Evolutionary conservation across 2,329 filamentous ascomycete species (phyloP), one percentile per base, ranked within the genome.

Genomic region (Aspergillus persii): DNA sequence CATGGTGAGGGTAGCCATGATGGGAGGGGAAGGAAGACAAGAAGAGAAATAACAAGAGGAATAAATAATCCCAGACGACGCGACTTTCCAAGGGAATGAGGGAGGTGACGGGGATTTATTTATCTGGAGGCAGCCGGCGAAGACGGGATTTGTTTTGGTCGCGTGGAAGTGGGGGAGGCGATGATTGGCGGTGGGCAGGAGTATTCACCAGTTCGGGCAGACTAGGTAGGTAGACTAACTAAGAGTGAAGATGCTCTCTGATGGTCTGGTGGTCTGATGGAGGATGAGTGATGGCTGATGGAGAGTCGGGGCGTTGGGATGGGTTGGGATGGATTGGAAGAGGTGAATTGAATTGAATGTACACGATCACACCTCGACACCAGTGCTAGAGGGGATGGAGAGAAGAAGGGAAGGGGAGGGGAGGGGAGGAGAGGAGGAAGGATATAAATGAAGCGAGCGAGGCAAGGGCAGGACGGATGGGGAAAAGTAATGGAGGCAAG

Each of bases 1-100:
- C 71, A 75, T 74, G 50, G 71, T 73, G 63, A 76, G 67, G 53
- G 73, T 66, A 31, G 70, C 71, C 71, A 75, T 75, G 53, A 26
- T 62, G 63, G 50, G 59, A 29, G 8, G 33, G 9, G 50, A 47
- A 30, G 18, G 18, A 23, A 23, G 18, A 23, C 18, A 2, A 23
- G 18, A 23, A 23, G 18, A 29, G 18, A 50, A 33, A 49, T 15
- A 9, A 31, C 18, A 44, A 46, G 31, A 60, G 12, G 7, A 53
- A 54, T 44, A 41, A 49, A 57, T 7, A 7, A 41, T 23, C 18
- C 18, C 18, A 30, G 44, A 27, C n/a, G 49, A 41, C 18, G 18
- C 52, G 11, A 41, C 15, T 41, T 41, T 3, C 8, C 27, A 47
- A 41, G 27, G 36, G 52, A 36, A 33, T 50, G 30, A 41, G 27